These are phyloP conservation scores for Phytopythium oedochilum DNA, from an alignment of 352 stramenopile species.

Conservation along the genomic window DNA sequence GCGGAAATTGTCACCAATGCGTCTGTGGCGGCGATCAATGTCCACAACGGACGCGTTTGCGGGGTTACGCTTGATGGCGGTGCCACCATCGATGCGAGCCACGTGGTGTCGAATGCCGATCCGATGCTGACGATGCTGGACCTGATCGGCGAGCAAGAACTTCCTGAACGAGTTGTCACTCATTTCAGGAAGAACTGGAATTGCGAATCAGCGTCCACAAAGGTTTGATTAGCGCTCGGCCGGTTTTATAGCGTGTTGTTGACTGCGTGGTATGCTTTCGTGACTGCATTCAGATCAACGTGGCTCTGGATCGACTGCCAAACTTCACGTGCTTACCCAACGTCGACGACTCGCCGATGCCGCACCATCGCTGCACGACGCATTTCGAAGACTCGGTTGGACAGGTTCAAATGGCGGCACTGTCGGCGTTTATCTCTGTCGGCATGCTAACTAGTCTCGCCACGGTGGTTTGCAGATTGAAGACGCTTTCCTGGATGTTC, in stretches of 20 bases:
- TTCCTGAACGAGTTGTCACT: conserved; percentile 49
- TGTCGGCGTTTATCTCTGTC: not conserved
- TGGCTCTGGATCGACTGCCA: conserved; percentile 75
- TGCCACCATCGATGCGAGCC: conserved; percentile 38
- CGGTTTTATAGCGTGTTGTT: too few relatives aligned
- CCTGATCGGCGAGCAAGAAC: conserved; percentile 49
- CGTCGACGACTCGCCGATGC: conserved; percentile 49
- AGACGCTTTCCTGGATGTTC: conserved; percentile 78
- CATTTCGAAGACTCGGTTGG: conserved; percentile 83
- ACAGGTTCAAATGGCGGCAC: conserved; percentile 25
- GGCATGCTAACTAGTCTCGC: not conserved
- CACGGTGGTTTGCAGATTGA: conserved; percentile 64
- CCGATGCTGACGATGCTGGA: conserved; percentile 82
- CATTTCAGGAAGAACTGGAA: conserved; percentile 82
- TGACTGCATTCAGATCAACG: conserved; percentile 70
- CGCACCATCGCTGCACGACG: conserved; percentile 84
- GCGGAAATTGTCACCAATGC: conserved; percentile 70
- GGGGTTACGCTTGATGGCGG: conserved; percentile 69
- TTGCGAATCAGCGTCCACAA: conserved; percentile 74
- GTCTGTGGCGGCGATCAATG: conserved; percentile 57
- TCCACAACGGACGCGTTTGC: conserved; percentile 29
- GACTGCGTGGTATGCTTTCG: not conserved
- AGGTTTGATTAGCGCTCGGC: conserved; percentile 22
- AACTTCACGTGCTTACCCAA: conserved; percentile 85
- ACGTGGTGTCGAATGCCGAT: conserved; percentile 80